Percentiles rank a stretch among this genome's conserved stretches.
These are phyloP conservation scores for Sclerospora graminicola DNA, from an alignment of 352 stramenopile genomes.

Conservation along the genomic window DNA sequence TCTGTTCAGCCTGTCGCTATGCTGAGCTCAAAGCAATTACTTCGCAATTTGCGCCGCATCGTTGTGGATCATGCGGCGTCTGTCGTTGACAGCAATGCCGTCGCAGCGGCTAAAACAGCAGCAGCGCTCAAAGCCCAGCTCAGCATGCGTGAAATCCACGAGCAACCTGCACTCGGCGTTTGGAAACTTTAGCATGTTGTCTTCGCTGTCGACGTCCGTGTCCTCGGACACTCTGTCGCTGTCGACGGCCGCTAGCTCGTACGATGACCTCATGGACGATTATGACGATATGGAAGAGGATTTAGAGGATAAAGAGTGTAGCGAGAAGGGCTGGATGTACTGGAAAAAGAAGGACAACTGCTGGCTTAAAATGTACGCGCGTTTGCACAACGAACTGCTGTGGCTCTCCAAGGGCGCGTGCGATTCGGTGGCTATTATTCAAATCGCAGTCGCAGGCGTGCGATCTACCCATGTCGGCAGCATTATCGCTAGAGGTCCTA, in stretches of 20 bases:
- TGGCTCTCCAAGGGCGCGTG: conserved; percentile 46
- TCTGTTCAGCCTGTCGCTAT: conserved; percentile 5
- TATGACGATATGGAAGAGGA: conserved; percentile 19
- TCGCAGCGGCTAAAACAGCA: conserved; percentile 16
- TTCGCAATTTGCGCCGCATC: conserved; percentile 16
- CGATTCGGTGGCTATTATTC: conserved; percentile 37
- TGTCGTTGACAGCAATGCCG: conserved; percentile 27
- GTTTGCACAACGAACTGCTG: conserved; percentile 54
- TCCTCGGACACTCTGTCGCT: conserved; percentile 25
- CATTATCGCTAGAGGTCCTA: conserved; percentile 36
- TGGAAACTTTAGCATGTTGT: conserved; percentile 29
- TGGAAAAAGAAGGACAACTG: conserved; percentile 50
- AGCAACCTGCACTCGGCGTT: conserved; percentile 19
- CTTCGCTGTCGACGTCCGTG: conserved; percentile 11
- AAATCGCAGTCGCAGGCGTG: conserved; percentile 53
- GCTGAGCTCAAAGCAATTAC: conserved; percentile 4
- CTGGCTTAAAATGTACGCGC: conserved; percentile 72
- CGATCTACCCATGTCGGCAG: conserved; percentile 34
- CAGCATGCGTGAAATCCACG: conserved; percentile 8
- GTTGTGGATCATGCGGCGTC: conserved; percentile 13
- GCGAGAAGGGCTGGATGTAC: conserved; percentile 61
- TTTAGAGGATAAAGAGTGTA: conserved; percentile 16
- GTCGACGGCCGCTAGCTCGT: conserved; percentile 45
- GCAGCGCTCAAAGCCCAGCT: conserved; percentile 12
- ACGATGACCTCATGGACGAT: conserved; percentile 30